Percentiles rank a stretch among this genome's conserved stretches.
Conservation (phyloP, 2,329 filamentous ascomycete species). For the Aphanocladium album region DNA sequence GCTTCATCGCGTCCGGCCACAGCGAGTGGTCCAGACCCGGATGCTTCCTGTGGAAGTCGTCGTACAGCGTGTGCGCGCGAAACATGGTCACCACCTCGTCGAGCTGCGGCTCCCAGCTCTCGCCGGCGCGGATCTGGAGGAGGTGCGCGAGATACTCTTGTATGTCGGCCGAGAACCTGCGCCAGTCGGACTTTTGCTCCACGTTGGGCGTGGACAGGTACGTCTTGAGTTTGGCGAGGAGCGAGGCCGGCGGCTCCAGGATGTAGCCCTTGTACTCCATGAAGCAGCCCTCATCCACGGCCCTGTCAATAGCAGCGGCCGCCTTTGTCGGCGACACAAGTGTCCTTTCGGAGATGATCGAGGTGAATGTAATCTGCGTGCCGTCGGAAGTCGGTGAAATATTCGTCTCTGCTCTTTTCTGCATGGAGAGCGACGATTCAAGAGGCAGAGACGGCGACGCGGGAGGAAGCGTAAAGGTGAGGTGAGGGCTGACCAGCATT, state of each 20-base stretch:
- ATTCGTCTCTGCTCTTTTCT: not conserved
- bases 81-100: slow-evolving; percentile 29
- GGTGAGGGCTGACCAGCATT: not conserved
- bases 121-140: slow-evolving; percentile 16
- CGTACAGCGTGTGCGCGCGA: slow-evolving; percentile 29
- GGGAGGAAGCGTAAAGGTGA: not conserved
- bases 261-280: slow-evolving; percentile 29
- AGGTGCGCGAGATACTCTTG: slow-evolving; percentile 36
- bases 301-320: not conserved
- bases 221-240: slow-evolving; percentile 29
- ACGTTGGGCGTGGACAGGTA: slow-evolving; percentile 47
- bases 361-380: not conserved
- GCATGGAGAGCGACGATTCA: not conserved
- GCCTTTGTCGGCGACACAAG: not conserved
- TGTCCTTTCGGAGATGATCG: not conserved
- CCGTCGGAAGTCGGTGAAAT: not conserved
- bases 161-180: slow-evolving; percentile 31
- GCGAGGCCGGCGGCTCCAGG: slow-evolving; percentile 28
- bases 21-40: slow-evolving; percentile 15
- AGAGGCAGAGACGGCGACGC: not conserved
- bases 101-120: slow-evolving; percentile 27
- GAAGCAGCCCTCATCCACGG: not conserved
- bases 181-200: slow-evolving; percentile 37
- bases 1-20: not conserved
- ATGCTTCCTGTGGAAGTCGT: slow-evolving; percentile 30